Evolutionary conservation across 2,329 filamentous ascomycete genomes (phyloP).

Genomic region (Myriosclerotinia curreyana): DNA sequence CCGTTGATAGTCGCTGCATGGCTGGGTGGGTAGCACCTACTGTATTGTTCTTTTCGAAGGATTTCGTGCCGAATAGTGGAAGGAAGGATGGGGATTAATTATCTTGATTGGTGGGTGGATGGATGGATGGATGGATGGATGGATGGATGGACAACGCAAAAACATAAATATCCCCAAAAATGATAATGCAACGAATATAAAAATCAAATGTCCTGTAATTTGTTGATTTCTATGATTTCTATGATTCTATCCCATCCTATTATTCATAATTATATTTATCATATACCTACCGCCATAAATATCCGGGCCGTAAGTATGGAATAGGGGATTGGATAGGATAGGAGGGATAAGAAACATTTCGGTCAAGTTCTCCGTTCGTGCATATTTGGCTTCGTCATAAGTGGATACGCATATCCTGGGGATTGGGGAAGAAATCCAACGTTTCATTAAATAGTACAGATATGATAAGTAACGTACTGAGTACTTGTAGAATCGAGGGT

Average conservation of each 20-base stretch:
- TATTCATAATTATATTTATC: background rate
- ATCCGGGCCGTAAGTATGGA: slow-evolving; percentile 3
- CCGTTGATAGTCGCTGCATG: slow-evolving; percentile 7
- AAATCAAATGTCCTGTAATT: background rate
- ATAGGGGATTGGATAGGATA: background rate
- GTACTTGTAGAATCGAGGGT: no score
- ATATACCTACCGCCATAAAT: slow-evolving; percentile 8
- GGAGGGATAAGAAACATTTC: background rate
- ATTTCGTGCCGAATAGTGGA: background rate
- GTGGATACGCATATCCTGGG: no score
- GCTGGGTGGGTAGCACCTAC: no score
- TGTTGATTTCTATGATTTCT: no score
- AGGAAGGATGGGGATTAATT: background rate
- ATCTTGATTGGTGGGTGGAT: background rate
- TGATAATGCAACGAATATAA: slow-evolving; percentile 4
- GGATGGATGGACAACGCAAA: background rate
- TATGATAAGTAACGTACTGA: no score
- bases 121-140: background rate
- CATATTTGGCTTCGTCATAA: no score
- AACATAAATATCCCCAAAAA: background rate
- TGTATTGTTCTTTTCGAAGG: background rate
- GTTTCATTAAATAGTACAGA: no score
- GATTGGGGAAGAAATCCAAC: no score
- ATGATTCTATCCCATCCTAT: background rate
- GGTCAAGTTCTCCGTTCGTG: no score